A percentile compares a stretch with the other conserved stretches of the same genome.
Conservation (phyloP, 495 filamentous ascomycete species). For the Eremomyces bilateralis region DNA sequence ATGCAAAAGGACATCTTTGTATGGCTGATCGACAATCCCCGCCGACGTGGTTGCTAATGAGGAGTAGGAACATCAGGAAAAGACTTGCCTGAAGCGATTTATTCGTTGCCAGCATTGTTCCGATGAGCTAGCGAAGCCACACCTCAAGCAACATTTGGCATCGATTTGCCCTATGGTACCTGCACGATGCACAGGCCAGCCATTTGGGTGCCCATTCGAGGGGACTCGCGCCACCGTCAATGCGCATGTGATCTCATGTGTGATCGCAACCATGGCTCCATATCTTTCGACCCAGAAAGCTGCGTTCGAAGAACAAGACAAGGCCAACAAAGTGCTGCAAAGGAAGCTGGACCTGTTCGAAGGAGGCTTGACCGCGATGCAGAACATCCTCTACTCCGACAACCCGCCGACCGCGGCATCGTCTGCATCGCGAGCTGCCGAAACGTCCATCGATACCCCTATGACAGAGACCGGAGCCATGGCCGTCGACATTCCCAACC, state of each 20-base stretch:
- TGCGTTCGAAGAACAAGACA: slow-evolving; percentile 32
- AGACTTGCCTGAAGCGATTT: slow-evolving; percentile 27
- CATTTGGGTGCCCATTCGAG: slow-evolving; percentile 33
- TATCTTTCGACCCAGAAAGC: slow-evolving; percentile 19
- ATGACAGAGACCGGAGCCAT: slow-evolving; percentile 4
- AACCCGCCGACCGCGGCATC: slow-evolving; percentile 10
- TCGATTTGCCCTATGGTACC: slow-evolving; percentile 29
- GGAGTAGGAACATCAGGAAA: slow-evolving; percentile 25
- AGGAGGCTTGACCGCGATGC: slow-evolving; percentile 29
- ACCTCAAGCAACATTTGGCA: slow-evolving; percentile 28
- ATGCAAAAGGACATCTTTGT: slow-evolving; percentile 38
- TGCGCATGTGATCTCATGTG: slow-evolving; percentile 31
- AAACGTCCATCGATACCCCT: slow-evolving; percentile 7
- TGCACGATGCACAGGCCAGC: slow-evolving; percentile 29
- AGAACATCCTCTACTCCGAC: slow-evolving; percentile 16
- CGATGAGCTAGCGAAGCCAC: slow-evolving; percentile 23
- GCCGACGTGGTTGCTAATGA: background rate
- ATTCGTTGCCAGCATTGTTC: slow-evolving; percentile 32
- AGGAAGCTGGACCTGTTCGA: slow-evolving; percentile 38
- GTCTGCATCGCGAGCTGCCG: background rate
- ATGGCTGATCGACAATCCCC: slow-evolving; percentile 6
- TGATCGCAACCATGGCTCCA: slow-evolving; percentile 35
- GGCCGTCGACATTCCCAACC: slow-evolving; percentile 6
- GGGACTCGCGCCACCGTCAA: slow-evolving; percentile 27
- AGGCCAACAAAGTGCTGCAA: slow-evolving; percentile 31